Evolutionary conservation across 2,329 filamentous ascomycete genomes (phyloP).

Genomic region (Fusarium nematophilum): DNA sequence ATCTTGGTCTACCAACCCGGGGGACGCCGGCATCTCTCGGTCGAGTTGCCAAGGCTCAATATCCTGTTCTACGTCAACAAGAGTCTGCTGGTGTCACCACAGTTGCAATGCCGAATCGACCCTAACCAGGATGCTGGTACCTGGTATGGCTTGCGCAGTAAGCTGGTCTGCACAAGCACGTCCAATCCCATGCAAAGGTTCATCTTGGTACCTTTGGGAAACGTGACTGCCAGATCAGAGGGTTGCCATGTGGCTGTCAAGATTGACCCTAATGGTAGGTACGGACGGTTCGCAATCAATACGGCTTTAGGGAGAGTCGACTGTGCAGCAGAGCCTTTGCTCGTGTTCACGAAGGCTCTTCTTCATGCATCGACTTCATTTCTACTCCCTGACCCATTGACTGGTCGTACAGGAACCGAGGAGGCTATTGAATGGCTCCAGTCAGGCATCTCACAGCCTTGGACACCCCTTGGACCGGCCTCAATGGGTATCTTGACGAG

Average conservation of each 20-base stretch:
- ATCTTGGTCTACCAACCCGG: constrained; percentile 37
- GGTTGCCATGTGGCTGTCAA: constrained; percentile 44
- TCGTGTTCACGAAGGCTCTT: constrained; percentile 67
- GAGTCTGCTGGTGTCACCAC: constrained; percentile 57
- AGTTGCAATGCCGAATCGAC: constrained; percentile 65
- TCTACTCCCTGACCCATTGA: constrained; percentile 67
- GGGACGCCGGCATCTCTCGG: constrained; percentile 45
- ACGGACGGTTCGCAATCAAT: constrained; percentile 66
- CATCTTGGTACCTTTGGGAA: constrained; percentile 65
- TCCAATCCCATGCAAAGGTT: constrained; percentile 56
- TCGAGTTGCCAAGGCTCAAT: constrained; percentile 65
- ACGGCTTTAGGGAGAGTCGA: constrained; percentile 64
- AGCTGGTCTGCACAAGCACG: constrained; percentile 66
- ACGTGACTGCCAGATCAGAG: constrained; percentile 11
- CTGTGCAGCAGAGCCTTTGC: constrained; percentile 65
- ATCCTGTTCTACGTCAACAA: constrained; percentile 64
- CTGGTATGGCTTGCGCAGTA: constrained; percentile 69
- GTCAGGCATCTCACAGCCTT: constrained; percentile 63
- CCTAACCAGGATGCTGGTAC: constrained; percentile 68
- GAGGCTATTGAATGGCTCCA: constrained; percentile 64
- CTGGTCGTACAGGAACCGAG: constrained; percentile 68
- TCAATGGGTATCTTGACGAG: constrained; percentile 12
- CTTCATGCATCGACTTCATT: constrained; percentile 71
- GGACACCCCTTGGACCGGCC: constrained; percentile 48
- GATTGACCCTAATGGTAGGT: constrained; percentile 48